Evolutionary conservation across 140 eudicot genomes (phyloP).

Genomic region (Cichorium intybus): DNA sequence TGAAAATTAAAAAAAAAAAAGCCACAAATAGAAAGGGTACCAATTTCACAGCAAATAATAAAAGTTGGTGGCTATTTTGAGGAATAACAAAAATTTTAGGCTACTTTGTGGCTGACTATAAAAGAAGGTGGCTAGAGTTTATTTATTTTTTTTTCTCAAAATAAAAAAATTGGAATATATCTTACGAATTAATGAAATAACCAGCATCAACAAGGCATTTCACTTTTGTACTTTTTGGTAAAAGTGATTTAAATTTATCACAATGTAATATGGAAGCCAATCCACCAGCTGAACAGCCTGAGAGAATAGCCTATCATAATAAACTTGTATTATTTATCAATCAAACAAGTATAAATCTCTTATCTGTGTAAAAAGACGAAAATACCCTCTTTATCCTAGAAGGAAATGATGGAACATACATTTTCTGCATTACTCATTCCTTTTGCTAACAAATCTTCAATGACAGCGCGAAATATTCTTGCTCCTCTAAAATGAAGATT

Average conservation of each 20-base stretch:
- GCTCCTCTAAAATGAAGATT: conserved; percentile 91
- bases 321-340: conserved; percentile 12
- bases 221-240: conserved; percentile 62
- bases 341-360: background rate
- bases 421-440: conserved; percentile 84
- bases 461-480: conserved; percentile 72
- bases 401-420: conserved; percentile 40
- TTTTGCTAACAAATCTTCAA: conserved; percentile 74
- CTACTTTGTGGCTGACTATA: too few relatives aligned
- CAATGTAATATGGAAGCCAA: conserved; percentile 83
- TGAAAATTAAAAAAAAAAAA: background rate
- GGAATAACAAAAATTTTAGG: too few relatives aligned
- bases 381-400: background rate
- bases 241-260: conserved; percentile 63
- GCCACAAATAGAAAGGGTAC: too few relatives aligned
- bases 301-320: conserved; percentile 65
- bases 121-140: too few relatives aligned
- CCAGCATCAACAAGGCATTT: conserved; percentile 97
- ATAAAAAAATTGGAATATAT: too few relatives aligned
- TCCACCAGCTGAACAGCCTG: conserved; percentile 99
- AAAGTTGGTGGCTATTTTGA: too few relatives aligned
- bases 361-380: conserved; percentile 5
- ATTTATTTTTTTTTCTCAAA: too few relatives aligned
- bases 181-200: conserved; percentile 83
- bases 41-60: too few relatives aligned